Percentiles rank a stretch among this genome's conserved stretches.
Conservation (phyloP, 345 rosid genomes). For the Erodium maritimum region DNA sequence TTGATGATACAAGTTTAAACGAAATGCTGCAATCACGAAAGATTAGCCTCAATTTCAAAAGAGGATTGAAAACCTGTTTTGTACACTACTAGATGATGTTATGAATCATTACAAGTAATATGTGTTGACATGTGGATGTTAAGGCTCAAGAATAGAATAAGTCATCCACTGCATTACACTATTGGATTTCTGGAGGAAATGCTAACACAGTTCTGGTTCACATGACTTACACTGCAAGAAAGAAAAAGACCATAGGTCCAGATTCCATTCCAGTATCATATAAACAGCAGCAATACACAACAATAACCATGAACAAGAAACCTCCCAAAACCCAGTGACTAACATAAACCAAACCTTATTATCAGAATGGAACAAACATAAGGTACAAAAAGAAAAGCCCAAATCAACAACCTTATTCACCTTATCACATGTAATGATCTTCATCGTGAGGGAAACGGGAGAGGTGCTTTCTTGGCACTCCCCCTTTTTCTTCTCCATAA, state of each 20-base stretch:
- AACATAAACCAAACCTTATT: background rate
- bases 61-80: too few species aligned
- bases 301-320: background rate
- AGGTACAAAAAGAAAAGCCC: background rate
- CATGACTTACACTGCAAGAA: background rate
- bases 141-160: too few species aligned
- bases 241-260: background rate
- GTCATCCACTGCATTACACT: too few species aligned
- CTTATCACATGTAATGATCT: background rate
- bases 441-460: background rate
- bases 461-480: slow-evolving; percentile 23
- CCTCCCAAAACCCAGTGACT: background rate
- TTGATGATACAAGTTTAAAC: too few species aligned
- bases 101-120: too few species aligned
- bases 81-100: too few species aligned
- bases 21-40: too few species aligned
- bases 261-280: background rate
- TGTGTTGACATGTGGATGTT: too few species aligned
- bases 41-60: too few species aligned
- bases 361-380: background rate
- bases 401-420: background rate
- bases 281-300: background rate
- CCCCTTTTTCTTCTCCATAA: slow-evolving; percentile 48
- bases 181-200: too few species aligned
- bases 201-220: too few species aligned